Evolutionary conservation across 768 basidiomycete genomes (phyloP).

Genomic region (Leucocoprinus leucothites): DNA sequence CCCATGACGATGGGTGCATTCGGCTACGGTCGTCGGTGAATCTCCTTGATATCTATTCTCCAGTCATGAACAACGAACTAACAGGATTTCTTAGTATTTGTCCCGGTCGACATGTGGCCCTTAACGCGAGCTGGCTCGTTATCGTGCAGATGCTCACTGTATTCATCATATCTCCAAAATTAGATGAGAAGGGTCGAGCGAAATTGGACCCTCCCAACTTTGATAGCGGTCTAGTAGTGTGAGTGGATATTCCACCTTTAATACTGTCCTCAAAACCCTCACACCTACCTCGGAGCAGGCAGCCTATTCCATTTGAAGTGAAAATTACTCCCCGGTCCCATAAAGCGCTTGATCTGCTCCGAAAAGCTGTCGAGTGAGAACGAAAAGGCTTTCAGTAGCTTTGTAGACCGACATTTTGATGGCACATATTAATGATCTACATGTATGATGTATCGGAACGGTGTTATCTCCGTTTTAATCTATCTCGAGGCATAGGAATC

Average conservation of each 20-base stretch:
- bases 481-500: too few species aligned
- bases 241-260: background rate
- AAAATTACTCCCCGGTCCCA: slow-evolving; percentile 19
- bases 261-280: too few species aligned
- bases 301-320: slow-evolving; percentile 21
- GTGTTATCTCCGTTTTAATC: too few species aligned
- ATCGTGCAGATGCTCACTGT: slow-evolving; percentile 25
- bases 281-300: slow-evolving; percentile 13
- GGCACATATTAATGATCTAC: too few species aligned
- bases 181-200: slow-evolving; percentile 27
- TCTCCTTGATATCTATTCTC: too few species aligned
- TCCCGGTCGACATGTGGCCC: slow-evolving; percentile 33
- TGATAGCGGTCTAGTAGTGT: slow-evolving; percentile 24
- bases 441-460: too few species aligned
- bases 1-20: slow-evolving; percentile 23
- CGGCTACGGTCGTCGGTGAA: slow-evolving; percentile 32
- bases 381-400: too few species aligned
- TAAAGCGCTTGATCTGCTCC: slow-evolving; percentile 17
- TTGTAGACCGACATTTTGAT: too few species aligned
- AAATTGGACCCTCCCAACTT: slow-evolving; percentile 22
- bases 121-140: slow-evolving; percentile 27
- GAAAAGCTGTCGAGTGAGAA: slow-evolving; percentile 5
- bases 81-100: slow-evolving; percentile 29
- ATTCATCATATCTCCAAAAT: slow-evolving; percentile 28
- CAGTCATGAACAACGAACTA: background rate